Conservation (phyloP, 805 yeast species). For the Komagataella ulmi region DNA sequence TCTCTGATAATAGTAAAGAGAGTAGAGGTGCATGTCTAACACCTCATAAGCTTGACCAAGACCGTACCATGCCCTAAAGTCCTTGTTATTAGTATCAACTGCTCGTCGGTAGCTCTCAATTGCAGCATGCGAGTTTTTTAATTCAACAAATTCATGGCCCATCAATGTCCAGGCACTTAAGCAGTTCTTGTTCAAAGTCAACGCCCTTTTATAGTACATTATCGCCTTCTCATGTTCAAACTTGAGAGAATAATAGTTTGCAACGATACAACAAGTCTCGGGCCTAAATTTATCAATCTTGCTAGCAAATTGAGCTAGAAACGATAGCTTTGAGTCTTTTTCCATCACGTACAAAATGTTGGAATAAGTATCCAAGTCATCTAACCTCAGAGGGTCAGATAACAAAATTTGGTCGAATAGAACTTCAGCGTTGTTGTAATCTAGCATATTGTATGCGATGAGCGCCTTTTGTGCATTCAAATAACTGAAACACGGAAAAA, state of each 20-base stretch:
- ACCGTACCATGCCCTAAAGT: slow-evolving; percentile 97
- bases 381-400: slow-evolving; percentile 75
- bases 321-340: slow-evolving; percentile 71
- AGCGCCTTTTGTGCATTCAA: slow-evolving; percentile 75
- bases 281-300: slow-evolving; percentile 79
- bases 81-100: slow-evolving; percentile 77
- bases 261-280: slow-evolving; percentile 89
- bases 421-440: slow-evolving; percentile 67
- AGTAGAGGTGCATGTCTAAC: slow-evolving; percentile 85
- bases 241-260: slow-evolving; percentile 83
- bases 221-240: slow-evolving; percentile 94
- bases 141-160: slow-evolving; percentile 98
- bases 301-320: slow-evolving; percentile 73
- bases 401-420: slow-evolving; percentile 64
- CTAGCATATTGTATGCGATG: slow-evolving; percentile 72
- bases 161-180: slow-evolving; percentile 92
- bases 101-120: slow-evolving; percentile 92
- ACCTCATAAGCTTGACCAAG: slow-evolving; percentile 97
- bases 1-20: slow-evolving; percentile 82
- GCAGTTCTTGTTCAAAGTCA: slow-evolving; percentile 67
- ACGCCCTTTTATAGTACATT: slow-evolving; percentile 81
- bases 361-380: slow-evolving; percentile 88
- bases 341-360: slow-evolving; percentile 92
- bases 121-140: slow-evolving; percentile 94
- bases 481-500: slow-evolving; percentile 65